phyloP scores from a whole-genome alignment of 139 green algal genomes.

The Tetraselmis striata region DNA sequence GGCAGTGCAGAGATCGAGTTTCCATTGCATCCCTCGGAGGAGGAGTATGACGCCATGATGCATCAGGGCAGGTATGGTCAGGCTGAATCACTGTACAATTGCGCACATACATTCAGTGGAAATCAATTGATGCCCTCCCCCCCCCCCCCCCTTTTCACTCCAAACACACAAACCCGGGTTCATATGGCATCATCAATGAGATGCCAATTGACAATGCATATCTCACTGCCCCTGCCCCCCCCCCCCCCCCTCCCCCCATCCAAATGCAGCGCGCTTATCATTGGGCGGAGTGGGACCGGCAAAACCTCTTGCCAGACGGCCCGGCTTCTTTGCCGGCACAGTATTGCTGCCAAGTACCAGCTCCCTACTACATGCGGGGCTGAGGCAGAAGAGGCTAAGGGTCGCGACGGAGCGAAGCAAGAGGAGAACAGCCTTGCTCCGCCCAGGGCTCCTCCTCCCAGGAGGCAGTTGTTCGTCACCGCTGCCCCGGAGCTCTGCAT shows the following conservation, averaged over 20 bases:
- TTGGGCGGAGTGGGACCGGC: background rate
- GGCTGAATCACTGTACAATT: background rate
- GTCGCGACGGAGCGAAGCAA: no score
- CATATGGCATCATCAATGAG: no score
- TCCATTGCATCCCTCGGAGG: background rate
- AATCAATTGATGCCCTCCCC: background rate
- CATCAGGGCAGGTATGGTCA: background rate
- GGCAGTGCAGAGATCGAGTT: background rate
- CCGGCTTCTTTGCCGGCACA: background rate
- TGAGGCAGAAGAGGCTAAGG: background rate
- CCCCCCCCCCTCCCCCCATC: no score
- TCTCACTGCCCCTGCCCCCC: no score
- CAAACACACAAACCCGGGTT: background rate
- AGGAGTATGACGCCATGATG: background rate
- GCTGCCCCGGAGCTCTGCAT: background rate
- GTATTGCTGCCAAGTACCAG: background rate
- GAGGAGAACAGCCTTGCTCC: no score
- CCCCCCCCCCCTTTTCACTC: background rate
- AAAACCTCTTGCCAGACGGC: background rate
- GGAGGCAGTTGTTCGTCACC: background rate
- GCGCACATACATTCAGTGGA: background rate
- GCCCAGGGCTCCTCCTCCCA: background rate
- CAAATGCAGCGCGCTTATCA: background rate
- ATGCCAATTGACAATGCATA: no score
- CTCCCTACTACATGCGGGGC: background rate